Evolutionary conservation across 768 basidiomycete species (phyloP).

Genomic region (Suillus paluster): DNA sequence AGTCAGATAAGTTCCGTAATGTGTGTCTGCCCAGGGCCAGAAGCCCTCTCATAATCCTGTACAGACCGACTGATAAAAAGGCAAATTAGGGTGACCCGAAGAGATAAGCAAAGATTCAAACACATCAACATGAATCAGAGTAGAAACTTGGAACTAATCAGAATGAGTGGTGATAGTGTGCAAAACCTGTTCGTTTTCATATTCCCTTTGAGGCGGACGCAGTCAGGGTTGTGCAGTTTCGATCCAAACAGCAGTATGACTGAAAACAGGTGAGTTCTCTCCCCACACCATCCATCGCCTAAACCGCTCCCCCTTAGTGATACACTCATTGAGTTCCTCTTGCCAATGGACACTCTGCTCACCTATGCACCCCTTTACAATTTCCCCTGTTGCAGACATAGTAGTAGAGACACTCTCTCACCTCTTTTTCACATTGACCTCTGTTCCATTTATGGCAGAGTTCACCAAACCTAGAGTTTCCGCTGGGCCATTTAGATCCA

Average conservation of each 20-base stretch:
- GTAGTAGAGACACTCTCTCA: background rate
- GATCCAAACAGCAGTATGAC: background rate
- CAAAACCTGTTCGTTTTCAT: background rate
- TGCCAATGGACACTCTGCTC: background rate
- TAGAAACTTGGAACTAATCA: slow-evolving; percentile 41
- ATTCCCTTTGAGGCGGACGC: slow-evolving; percentile 17
- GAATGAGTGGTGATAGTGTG: slow-evolving; percentile 31
- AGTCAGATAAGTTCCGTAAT: slow-evolving; percentile 20
- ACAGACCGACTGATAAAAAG: slow-evolving; percentile 40
- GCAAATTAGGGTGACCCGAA: slow-evolving; percentile 39
- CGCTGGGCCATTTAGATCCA: no score
- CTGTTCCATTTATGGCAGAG: background rate
- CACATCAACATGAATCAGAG: slow-evolving; percentile 38
- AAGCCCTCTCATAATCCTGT: slow-evolving; percentile 42
- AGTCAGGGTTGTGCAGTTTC: background rate
- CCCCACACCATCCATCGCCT: background rate
- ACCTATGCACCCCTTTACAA: background rate
- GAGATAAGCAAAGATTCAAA: slow-evolving; percentile 31
- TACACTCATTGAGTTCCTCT: background rate
- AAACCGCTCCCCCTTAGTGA: background rate
- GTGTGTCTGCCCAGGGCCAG: slow-evolving; percentile 46
- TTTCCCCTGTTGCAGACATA: background rate
- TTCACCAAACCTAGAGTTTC: background rate
- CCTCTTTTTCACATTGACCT: background rate
- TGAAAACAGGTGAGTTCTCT: background rate